Evolutionary conservation across 75 land plant genomes (phyloP), one percentile per base, ranked within the genome.

Genomic region (Larix kaempferi): DNA sequence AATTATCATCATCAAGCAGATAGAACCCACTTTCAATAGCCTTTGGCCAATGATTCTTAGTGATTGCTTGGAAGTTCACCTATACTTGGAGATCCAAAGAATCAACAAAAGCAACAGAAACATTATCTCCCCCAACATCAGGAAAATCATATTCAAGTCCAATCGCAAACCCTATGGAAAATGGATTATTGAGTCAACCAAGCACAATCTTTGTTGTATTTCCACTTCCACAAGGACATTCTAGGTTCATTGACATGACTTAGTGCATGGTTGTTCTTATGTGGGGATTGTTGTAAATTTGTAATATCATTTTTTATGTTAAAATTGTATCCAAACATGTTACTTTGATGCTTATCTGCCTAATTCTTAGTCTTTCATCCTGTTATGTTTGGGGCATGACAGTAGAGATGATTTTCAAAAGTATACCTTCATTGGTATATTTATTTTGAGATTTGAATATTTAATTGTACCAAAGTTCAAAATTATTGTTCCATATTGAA

Each of bases 191-290:
- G 64, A 87, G 82, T 76, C 93, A 83, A 56, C 44, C 85, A 2
- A 85, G 56, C 57, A 90, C 80, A 78, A 66, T 52, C 39, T 87
- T 87, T 49, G 82, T 82, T 73, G 82, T 90, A 19, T 56, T 77
- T 13, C 91, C 94, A 57, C 89, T 97, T 39, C 98, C 98, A 41
- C 90, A 80, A 81, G 99, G 99, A 62, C 80, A 76, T 82, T 92
- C 98, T 86, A 94, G 99, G 99, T 97, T 80, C 81, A 89, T 92
- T 67, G 44, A 67, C 72, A 39, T 67, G 72, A 67, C 72, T 67
- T 49, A 35, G 44, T 67, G 72, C 44, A 67, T 67, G 72, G 72
- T 27, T 67, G 52, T 67, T 39, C 72, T 67, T 67, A 22, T 67
- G 33, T 67, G 72, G 72, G 52, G 44, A 67, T 49, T 67, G n/a